phyloP scores from a whole-genome alignment of 257 asterid species.

The Solanum tacnaense region DNA sequence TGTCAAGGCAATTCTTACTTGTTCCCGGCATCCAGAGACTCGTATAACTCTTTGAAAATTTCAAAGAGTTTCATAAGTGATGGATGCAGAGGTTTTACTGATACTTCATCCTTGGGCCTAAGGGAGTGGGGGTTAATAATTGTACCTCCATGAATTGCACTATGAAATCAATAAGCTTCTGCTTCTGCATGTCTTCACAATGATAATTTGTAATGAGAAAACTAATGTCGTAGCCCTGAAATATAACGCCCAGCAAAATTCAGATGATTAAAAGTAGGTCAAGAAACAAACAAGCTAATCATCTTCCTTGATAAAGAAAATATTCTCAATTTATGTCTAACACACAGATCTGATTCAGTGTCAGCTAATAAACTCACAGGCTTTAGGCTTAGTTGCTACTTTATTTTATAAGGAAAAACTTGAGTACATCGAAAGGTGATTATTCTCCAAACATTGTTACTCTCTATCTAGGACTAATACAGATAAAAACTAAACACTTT shows the following conservation, averaged over 20 bases:
- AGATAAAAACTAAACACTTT: background rate
- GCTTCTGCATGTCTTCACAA: constrained; percentile 99
- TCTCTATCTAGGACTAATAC: background rate
- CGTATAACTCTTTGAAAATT: background rate
- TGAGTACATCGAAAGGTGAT: background rate
- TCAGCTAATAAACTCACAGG: background rate
- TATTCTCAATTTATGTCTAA: background rate
- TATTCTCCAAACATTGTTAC: background rate
- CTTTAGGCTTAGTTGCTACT: background rate
- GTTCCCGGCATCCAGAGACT: background rate
- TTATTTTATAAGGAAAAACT: background rate
- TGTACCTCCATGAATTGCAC: constrained; percentile 99
- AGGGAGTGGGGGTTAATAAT: background rate
- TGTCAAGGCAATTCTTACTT: background rate
- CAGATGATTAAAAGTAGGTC: background rate
- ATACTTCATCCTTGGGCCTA: background rate
- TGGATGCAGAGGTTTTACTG: background rate
- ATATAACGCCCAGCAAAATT: background rate
- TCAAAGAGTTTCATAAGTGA: background rate
- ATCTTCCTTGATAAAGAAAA: background rate
- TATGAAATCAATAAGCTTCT: constrained; percentile 84
- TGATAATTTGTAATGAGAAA: constrained; percentile 91
- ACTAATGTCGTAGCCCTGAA: constrained; percentile 99
- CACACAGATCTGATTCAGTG: background rate
- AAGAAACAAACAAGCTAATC: background rate